Evolutionary conservation across 495 filamentous ascomycete species (phyloP).

Genomic region (Hyaloscypha finlandica): DNA sequence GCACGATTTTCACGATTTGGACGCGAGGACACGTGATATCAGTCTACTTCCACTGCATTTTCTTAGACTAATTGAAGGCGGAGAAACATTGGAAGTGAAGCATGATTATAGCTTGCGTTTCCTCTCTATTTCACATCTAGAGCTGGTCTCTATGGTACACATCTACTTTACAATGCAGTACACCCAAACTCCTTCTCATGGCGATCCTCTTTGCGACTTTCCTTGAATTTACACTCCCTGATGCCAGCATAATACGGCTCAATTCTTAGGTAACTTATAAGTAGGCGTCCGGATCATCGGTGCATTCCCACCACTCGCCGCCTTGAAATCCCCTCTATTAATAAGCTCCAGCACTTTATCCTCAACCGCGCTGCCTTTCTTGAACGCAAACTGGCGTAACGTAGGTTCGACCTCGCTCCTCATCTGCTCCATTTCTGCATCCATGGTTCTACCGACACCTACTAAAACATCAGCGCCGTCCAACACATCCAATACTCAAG

Average conservation of each 20-base stretch:
- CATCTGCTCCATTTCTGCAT: conserved; percentile 57
- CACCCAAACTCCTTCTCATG: background rate
- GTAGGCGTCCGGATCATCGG: conserved; percentile 17
- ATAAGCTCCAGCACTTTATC: conserved; percentile 59
- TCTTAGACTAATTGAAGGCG: background rate
- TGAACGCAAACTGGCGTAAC: conserved; percentile 64
- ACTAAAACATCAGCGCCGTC: conserved; percentile 6
- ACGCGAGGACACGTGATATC: conserved; percentile 27
- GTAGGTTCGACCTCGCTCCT: conserved; percentile 61
- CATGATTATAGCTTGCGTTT: background rate
- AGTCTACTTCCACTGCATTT: background rate
- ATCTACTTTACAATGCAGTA: conserved; percentile 14
- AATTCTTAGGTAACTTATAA: background rate
- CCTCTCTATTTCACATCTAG: background rate
- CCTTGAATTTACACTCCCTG: too few species aligned
- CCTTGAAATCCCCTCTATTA: conserved; percentile 48
- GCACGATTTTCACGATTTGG: conserved; percentile 14
- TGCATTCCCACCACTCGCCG: conserved; percentile 20
- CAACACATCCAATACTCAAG: background rate
- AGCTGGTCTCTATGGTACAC: conserved; percentile 10
- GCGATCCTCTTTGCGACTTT: background rate
- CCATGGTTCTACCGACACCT: conserved; percentile 71
- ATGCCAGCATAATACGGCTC: background rate
- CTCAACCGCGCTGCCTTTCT: conserved; percentile 49
- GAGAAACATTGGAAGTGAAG: background rate